phyloP scores from a whole-genome alignment of 129 eudicot genomes.

The Gnaphalium uliginosum region DNA sequence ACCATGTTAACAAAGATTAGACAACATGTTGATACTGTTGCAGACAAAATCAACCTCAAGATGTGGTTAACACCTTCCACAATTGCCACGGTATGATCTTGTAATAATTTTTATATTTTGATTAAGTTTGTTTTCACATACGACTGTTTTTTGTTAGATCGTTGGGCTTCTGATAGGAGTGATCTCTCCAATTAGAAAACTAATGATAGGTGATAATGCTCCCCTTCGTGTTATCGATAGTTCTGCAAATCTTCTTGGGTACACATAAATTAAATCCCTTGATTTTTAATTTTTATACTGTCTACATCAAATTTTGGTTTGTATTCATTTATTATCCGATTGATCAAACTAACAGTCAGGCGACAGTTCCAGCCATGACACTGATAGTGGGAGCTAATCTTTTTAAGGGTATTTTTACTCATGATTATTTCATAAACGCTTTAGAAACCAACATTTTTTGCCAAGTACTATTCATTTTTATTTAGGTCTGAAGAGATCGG shows the following conservation, averaged over 20 bases:
- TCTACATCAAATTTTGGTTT: neutral
- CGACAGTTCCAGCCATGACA: conserved; percentile 67
- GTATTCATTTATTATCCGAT: neutral
- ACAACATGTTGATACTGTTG: conserved; percentile 23
- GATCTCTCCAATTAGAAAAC: conserved; percentile 46
- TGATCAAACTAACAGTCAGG: conserved; percentile 44
- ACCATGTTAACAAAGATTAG: conserved; percentile 26
- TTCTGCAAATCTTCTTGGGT: conserved; percentile 56
- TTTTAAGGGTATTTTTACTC: conserved; percentile 40
- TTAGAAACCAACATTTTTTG: conserved; percentile 2
- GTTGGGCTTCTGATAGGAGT: conserved; percentile 60
- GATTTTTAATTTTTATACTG: neutral
- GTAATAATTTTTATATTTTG: neutral
- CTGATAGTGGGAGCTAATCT: conserved; percentile 74
- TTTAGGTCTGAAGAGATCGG: conserved; percentile 56
- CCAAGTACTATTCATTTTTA: neutral
- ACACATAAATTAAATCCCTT: conserved; percentile 14
- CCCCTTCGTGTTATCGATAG: conserved; percentile 63
- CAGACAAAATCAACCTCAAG: conserved; percentile 44
- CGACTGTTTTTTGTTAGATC: conserved; percentile 32
- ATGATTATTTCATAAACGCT: neutral
- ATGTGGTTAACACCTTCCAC: conserved; percentile 56
- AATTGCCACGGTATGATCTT: conserved; percentile 51
- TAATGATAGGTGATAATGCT: conserved; percentile 53
- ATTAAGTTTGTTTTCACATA: conserved; percentile 8